Evolutionary conservation across 2,329 filamentous ascomycete species (phyloP).

Genomic region (Monosporascus ibericus): DNA sequence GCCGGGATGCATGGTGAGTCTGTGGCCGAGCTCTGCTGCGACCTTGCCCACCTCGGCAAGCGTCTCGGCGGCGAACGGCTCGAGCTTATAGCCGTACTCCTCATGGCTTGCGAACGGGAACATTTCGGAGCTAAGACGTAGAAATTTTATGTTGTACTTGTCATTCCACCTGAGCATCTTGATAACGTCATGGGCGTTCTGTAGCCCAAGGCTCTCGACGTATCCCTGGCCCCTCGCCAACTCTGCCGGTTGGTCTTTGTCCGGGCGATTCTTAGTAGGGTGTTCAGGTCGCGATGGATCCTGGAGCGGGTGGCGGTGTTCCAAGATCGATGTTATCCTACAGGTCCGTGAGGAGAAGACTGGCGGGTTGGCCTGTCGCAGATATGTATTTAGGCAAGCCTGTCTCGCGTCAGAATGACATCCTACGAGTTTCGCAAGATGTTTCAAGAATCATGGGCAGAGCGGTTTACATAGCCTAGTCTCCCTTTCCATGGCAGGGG

Average conservation of each 20-base stretch:
- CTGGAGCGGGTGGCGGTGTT: slow-evolving; percentile 75
- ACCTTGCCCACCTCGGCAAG: slow-evolving; percentile 72
- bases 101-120: slow-evolving; percentile 91
- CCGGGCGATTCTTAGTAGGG: slow-evolving; percentile 77
- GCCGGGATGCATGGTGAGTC: slow-evolving; percentile 85
- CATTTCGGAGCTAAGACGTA: slow-evolving; percentile 92
- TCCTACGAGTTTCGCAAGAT: neutral
- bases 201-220: slow-evolving; percentile 69
- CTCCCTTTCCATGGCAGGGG: slow-evolving; percentile 88
- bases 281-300: slow-evolving; percentile 74
- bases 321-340: slow-evolving; percentile 81
- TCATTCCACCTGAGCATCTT: slow-evolving; percentile 93
- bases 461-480: slow-evolving; percentile 69
- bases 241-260: slow-evolving; percentile 64
- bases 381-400: slow-evolving; percentile 90
- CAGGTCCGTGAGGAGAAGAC: slow-evolving; percentile 91
- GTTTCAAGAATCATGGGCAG: slow-evolving; percentile 1
- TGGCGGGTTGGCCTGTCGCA: slow-evolving; percentile 72
- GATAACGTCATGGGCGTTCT: slow-evolving; percentile 74
- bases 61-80: slow-evolving; percentile 72
- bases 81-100: slow-evolving; percentile 79
- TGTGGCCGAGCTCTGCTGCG: slow-evolving; percentile 71
- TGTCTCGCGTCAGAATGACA: slow-evolving; percentile 19
- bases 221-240: slow-evolving; percentile 62
- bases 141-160: slow-evolving; percentile 83